Conservation (phyloP, 2,329 filamentous ascomycete genomes). For the Penicillium psychrosexuale region DNA sequence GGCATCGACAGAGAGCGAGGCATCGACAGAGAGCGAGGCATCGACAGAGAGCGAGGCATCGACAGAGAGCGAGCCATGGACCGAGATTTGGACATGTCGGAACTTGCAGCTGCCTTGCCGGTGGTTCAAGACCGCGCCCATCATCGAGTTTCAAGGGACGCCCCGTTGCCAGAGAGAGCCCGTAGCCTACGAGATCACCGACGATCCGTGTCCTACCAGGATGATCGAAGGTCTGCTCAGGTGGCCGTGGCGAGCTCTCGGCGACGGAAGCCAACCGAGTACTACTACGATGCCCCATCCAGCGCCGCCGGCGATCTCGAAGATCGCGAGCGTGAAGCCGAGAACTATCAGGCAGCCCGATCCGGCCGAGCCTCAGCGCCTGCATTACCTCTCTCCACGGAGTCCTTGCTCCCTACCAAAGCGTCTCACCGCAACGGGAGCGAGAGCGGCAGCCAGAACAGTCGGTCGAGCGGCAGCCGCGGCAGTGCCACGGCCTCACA, state of each 20-base stretch:
- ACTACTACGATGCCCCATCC: constrained; percentile 27
- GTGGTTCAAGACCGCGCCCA: constrained; percentile 32
- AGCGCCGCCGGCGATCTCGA: constrained; percentile 30
- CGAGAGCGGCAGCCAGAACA: constrained; percentile 43
- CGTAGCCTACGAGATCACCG: constrained; percentile 31
- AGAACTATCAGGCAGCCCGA: constrained; percentile 41
- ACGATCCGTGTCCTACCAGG: constrained; percentile 34
- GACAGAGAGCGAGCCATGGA: background rate
- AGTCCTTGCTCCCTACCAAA: constrained; percentile 35
- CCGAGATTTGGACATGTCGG: constrained; percentile 29
- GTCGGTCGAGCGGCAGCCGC: constrained; percentile 41
- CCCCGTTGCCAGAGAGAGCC: constrained; percentile 33
- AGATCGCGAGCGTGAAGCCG: constrained; percentile 37
- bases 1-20: constrained; percentile 21
- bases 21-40: constrained; percentile 13
- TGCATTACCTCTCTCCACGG: constrained; percentile 33
- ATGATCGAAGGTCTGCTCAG: constrained; percentile 29
- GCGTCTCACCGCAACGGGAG: constrained; percentile 31
- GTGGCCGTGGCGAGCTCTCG: constrained; percentile 35
- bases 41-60: too few species aligned
- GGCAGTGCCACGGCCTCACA: constrained; percentile 36
- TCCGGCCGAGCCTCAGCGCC: constrained; percentile 22
- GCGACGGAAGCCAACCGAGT: constrained; percentile 33
- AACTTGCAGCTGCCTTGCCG: constrained; percentile 33
- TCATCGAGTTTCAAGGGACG: constrained; percentile 33